Evolutionary conservation across 192 early-diverging fungal genomes (phyloP).

Genomic region (Kickxella alabastrina): DNA sequence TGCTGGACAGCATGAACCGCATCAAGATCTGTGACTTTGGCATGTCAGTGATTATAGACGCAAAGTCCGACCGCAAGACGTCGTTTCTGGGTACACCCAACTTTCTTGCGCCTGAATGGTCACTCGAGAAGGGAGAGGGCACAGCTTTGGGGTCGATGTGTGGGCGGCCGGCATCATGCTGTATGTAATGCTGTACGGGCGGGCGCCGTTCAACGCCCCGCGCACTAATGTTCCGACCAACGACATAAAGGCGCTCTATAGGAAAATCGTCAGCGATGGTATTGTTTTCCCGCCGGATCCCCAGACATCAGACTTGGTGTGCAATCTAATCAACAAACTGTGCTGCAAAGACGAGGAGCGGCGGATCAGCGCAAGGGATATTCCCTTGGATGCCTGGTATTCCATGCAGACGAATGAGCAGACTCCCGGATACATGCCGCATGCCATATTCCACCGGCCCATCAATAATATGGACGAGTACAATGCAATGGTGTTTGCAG

Average conservation of each 20-base stretch:
- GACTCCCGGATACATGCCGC: conserved; percentile 28
- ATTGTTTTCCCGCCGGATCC: conserved; percentile 66
- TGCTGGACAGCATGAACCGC: conserved; percentile 75
- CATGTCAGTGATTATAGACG: conserved; percentile 74
- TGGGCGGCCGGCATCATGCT: conserved; percentile 91
- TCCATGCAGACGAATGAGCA: conserved; percentile 14
- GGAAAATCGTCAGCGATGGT: conserved; percentile 28
- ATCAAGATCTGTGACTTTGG: conserved; percentile 97
- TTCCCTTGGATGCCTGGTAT: conserved; percentile 36
- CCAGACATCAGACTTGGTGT: conserved; percentile 57
- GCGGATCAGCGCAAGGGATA: conserved; percentile 31
- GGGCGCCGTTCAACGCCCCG: conserved; percentile 71
- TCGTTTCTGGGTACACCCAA: conserved; percentile 97
- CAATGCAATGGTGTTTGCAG: too few relatives aligned
- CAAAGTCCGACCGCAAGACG: conserved; percentile 84
- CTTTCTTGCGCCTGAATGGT: conserved; percentile 96
- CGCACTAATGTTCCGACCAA: conserved; percentile 11
- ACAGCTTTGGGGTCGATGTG: conserved; percentile 91
- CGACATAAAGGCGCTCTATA: conserved; percentile 40
- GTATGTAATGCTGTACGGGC: conserved; percentile 86
- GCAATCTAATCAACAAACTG: conserved; percentile 64
- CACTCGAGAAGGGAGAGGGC: conserved; percentile 70
- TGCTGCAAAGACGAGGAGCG: conserved; percentile 63
- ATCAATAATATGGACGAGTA: conserved; percentile 40
- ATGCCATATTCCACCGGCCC: conserved; percentile 35